A percentile compares a stretch with the other conserved stretches of the same genome.
These are phyloP conservation scores for Pholiota adiposa DNA, from an alignment of 1,284 basidiomycete species.

Conservation along the genomic window DNA sequence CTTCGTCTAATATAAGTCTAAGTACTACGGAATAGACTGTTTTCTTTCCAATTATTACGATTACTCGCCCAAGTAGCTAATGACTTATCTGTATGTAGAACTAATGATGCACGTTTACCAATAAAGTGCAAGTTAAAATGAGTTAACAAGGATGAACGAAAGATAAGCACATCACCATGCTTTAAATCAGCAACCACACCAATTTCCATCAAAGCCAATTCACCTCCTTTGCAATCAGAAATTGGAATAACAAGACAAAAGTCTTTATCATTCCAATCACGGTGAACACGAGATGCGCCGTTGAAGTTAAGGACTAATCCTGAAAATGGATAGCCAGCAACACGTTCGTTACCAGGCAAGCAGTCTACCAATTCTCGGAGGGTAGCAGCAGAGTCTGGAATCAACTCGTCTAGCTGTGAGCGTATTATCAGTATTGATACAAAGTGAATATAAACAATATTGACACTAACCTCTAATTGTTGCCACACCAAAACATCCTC, in stretches of 20 bases:
- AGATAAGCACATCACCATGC: slow-evolving; percentile 23
- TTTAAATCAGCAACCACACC: slow-evolving; percentile 25
- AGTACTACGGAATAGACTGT: not conserved
- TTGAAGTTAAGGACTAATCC: slow-evolving; percentile 31
- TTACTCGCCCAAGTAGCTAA: not conserved
- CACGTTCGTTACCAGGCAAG: slow-evolving; percentile 10
- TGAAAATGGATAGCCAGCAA: slow-evolving; percentile 26
- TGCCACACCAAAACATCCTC: not conserved
- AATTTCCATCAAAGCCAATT: slow-evolving; percentile 25
- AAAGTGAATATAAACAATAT: not conserved
- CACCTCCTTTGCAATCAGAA: slow-evolving; percentile 24
- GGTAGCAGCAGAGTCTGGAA: slow-evolving; percentile 7
- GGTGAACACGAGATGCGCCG: slow-evolving; percentile 23
- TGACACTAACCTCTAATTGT: not conserved
- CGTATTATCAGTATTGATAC: too few relatives aligned
- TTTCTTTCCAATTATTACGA: not conserved
- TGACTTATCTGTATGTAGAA: slow-evolving; percentile 24
- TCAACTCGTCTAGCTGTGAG: not conserved
- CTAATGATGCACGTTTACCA: slow-evolving; percentile 25
- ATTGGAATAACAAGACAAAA: slow-evolving; percentile 27
- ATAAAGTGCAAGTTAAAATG: slow-evolving; percentile 30
- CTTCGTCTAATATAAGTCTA: too few relatives aligned
- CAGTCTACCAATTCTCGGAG: slow-evolving; percentile 2
- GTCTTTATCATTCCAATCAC: slow-evolving; percentile 25
- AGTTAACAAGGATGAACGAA: slow-evolving; percentile 23